phyloP scores from a whole-genome alignment of 345 rosid species.

The Eutrema yunnanense region DNA sequence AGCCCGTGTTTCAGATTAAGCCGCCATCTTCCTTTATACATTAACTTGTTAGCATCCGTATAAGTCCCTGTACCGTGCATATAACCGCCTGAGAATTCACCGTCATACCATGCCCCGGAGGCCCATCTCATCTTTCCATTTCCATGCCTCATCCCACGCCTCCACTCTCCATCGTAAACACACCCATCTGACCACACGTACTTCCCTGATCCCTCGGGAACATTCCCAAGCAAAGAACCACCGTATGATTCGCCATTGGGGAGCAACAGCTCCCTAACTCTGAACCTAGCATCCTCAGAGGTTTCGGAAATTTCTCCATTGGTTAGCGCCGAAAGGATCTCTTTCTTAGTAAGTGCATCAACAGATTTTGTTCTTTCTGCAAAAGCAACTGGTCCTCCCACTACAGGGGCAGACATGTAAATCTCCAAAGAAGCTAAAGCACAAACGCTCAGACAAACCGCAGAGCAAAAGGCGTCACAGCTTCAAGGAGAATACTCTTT shows the following conservation, averaged over 20 bases:
- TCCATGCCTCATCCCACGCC: slow-evolving; percentile 86
- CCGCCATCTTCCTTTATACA: slow-evolving; percentile 87
- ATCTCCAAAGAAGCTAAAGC: slow-evolving; percentile 41
- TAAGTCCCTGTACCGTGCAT: slow-evolving; percentile 76
- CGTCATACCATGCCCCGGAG: slow-evolving; percentile 71
- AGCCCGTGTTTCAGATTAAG: slow-evolving; percentile 89
- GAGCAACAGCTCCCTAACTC: slow-evolving; percentile 54
- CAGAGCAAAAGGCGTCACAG: slow-evolving; percentile 27
- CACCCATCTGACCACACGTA: slow-evolving; percentile 80
- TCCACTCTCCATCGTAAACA: slow-evolving; percentile 85
- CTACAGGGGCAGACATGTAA: slow-evolving; percentile 83
- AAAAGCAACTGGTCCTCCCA: slow-evolving; percentile 43
- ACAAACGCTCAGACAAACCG: slow-evolving; percentile 17
- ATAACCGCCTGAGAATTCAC: slow-evolving; percentile 90
- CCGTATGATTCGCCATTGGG: slow-evolving; percentile 66
- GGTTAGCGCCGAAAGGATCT: slow-evolving; percentile 30
- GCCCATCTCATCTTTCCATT: slow-evolving; percentile 71
- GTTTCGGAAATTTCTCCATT: slow-evolving; percentile 50
- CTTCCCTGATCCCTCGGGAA: slow-evolving; percentile 80
- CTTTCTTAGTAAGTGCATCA: slow-evolving; percentile 41
- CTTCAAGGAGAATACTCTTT: slow-evolving; percentile 22
- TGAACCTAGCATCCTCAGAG: slow-evolving; percentile 55
- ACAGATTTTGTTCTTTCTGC: slow-evolving; percentile 80
- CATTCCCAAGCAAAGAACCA: slow-evolving; percentile 71
- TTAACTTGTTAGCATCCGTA: slow-evolving; percentile 40